Percentiles rank a stretch among this genome's conserved stretches.
Conservation (phyloP, 83 land plant species). For the Picea abies region DNA sequence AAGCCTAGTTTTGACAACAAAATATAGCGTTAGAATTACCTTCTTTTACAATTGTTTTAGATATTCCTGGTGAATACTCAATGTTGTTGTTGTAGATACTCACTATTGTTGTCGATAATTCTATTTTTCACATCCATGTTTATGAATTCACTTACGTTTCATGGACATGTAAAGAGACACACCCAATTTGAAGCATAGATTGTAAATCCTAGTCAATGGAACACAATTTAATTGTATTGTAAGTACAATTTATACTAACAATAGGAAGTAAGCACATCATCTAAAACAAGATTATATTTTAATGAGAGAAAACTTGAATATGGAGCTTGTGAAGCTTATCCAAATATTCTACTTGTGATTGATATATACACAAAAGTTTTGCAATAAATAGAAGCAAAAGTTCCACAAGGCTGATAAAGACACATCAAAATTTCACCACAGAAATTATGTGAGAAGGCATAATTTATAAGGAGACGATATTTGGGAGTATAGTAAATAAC, state of each 20-base stretch:
- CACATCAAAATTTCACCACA: too few relatives aligned
- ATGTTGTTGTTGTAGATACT: too few relatives aligned
- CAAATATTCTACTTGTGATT: conserved; percentile 37
- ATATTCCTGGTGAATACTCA: too few relatives aligned
- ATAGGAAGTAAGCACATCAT: neutral
- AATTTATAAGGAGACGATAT: too few relatives aligned
- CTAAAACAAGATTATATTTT: neutral
- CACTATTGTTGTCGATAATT: too few relatives aligned
- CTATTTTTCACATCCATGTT: too few relatives aligned
- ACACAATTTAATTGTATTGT: neutral
- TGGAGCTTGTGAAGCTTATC: conserved; percentile 59
- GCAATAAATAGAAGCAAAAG: conserved; percentile 35
- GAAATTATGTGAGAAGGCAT: too few relatives aligned
- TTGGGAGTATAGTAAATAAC: too few relatives aligned
- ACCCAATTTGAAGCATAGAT: conserved; percentile 55
- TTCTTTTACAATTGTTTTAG: too few relatives aligned
- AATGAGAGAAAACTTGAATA: conserved; percentile 50
- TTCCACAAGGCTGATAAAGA: too few relatives aligned
- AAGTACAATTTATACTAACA: neutral
- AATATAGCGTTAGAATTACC: too few relatives aligned
- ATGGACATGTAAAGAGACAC: conserved; percentile 20
- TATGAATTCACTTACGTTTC: conserved; percentile 8
- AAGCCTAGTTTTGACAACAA: too few relatives aligned
- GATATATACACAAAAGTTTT: conserved; percentile 52
- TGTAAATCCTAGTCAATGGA: conserved; percentile 29